A percentile compares a stretch with the other conserved stretches of the same genome.
Evolutionary conservation across 2,329 filamentous ascomycete genomes (phyloP).

Genomic region (Diaporthe sp.): DNA sequence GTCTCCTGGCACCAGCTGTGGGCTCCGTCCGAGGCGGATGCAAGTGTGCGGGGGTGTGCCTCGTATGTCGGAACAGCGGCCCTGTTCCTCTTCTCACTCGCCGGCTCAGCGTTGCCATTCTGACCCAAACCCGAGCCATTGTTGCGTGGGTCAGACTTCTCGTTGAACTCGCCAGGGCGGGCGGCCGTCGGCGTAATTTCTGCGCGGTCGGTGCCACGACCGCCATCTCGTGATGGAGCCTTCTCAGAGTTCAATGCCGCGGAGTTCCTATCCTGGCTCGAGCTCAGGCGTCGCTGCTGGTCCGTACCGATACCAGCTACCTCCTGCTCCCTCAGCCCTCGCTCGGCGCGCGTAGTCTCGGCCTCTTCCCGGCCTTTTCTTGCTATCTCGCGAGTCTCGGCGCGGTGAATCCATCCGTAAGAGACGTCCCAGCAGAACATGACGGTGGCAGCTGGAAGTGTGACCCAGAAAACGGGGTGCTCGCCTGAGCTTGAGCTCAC

Average conservation of each 20-base stretch:
- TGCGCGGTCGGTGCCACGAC: not conserved
- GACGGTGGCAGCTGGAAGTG: slow-evolving; percentile 75
- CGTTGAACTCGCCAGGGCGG: slow-evolving; percentile 3
- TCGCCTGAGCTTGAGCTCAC: slow-evolving; percentile 63
- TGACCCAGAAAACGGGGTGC: slow-evolving; percentile 77
- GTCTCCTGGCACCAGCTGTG: slow-evolving; percentile 77
- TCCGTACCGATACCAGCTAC: not conserved
- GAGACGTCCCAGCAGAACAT: slow-evolving; percentile 78
- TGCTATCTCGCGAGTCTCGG: slow-evolving; percentile 75
- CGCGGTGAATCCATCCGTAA: slow-evolving; percentile 74
- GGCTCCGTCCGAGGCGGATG: slow-evolving; percentile 60
- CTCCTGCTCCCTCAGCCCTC: slow-evolving; percentile 53
- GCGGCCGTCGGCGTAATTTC: not conserved
- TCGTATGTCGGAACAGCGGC: not conserved
- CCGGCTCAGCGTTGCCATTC: not conserved
- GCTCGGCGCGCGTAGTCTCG: slow-evolving; percentile 58
- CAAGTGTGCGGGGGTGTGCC: slow-evolving; percentile 60
- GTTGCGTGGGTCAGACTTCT: slow-evolving; percentile 2
- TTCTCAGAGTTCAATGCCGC: slow-evolving; percentile 16
- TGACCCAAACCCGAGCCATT: not conserved
- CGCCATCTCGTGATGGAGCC: not conserved
- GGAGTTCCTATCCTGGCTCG: slow-evolving; percentile 17
- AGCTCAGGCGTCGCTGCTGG: slow-evolving; percentile 9
- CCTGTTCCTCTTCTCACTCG: not conserved
- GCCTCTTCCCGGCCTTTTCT: slow-evolving; percentile 66